These are phyloP conservation scores for Quercus aquifolioides DNA, from an alignment of 306 rosid genomes.

Conservation along the genomic window DNA sequence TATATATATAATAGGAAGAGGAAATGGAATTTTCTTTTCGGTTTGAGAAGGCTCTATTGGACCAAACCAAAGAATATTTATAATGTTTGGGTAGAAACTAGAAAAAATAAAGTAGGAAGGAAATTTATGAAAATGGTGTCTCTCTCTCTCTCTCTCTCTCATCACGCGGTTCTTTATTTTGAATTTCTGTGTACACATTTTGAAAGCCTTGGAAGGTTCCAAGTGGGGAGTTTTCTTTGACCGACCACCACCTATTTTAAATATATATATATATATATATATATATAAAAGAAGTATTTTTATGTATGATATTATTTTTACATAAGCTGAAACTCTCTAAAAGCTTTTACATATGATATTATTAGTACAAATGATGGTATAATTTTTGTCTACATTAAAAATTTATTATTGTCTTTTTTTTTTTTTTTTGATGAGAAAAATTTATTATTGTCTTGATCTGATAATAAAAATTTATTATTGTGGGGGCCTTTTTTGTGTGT, in stretches of 20 bases:
- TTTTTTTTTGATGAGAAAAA: no score
- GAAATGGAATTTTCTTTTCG: background rate
- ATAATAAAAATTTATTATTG: no score
- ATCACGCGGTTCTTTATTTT: constrained; percentile 13
- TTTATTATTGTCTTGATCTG: rapidly evolving
- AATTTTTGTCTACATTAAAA: no score
- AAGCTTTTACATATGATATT: no score
- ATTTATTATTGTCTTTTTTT: rapidly evolving
- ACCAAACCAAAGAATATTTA: background rate
- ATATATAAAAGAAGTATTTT: no score
- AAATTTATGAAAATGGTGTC: background rate
- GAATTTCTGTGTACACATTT: background rate
- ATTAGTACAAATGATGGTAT: no score
- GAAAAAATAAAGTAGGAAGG: background rate
- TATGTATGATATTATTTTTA: no score
- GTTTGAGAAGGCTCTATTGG: background rate
- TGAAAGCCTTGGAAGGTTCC: background rate
- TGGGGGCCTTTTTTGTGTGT: no score
- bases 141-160: background rate
- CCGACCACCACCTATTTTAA: background rate
- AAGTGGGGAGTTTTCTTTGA: background rate
- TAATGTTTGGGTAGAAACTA: background rate
- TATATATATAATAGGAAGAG: background rate
- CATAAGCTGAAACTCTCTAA: no score
- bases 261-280: no score